phyloP scores from a whole-genome alignment of 2,329 filamentous ascomycete species.

The Phialocephala subalpina region DNA sequence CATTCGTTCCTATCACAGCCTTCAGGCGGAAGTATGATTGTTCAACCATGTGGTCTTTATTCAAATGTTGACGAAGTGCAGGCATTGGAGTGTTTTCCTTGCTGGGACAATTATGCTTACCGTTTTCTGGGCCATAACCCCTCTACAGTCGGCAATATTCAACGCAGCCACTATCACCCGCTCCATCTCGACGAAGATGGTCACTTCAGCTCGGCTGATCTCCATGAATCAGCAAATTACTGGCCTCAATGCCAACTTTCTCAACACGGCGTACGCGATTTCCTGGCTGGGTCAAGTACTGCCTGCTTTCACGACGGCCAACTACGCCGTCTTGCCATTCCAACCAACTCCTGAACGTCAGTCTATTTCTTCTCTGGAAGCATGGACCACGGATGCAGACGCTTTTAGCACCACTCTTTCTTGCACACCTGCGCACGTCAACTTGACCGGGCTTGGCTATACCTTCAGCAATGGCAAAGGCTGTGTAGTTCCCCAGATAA shows the following conservation, averaged over 20 bases:
- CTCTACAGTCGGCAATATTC: conserved; percentile 63
- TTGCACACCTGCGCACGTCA: conserved; percentile 10
- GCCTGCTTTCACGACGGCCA: conserved; percentile 52
- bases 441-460: conserved; percentile 45
- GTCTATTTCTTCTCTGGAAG: conserved; percentile 11
- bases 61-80: conserved; percentile 31
- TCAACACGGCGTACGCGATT: conserved; percentile 55
- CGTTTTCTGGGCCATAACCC: conserved; percentile 63
- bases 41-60: conserved; percentile 5
- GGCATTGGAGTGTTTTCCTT: conserved; percentile 62
- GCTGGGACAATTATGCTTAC: conserved; percentile 56
- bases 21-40: conserved; percentile 38
- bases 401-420: conserved; percentile 42
- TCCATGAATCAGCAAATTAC: conserved; percentile 43
- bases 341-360: conserved; percentile 18
- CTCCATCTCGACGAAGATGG: conserved; percentile 19
- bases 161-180: conserved; percentile 46
- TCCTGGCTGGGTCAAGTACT: conserved; percentile 54
- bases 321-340: conserved; percentile 55
- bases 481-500: conserved; percentile 44
- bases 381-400: conserved; percentile 41
- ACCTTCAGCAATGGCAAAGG: conserved; percentile 49
- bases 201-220: conserved; percentile 37
- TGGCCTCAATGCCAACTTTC: conserved; percentile 46
- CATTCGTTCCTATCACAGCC: conserved; percentile 52